Conservation (phyloP, 2,329 filamentous ascomycete genomes). For the Venturia carpophila region DNA sequence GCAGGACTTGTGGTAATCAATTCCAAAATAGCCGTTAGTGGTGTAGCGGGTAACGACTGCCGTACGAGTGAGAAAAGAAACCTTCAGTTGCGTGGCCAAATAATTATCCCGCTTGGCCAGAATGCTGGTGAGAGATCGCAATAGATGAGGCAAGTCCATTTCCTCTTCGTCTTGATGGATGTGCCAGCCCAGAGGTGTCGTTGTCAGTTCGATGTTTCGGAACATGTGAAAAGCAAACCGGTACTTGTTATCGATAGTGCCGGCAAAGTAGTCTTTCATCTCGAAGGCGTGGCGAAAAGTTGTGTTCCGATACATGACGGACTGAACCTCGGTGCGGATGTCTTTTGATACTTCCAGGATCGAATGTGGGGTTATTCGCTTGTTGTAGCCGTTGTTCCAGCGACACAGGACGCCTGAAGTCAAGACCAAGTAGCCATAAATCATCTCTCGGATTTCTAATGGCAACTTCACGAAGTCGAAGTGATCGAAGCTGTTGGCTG, state of each 20-base stretch:
- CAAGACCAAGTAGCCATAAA: not conserved
- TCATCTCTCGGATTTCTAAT: not conserved
- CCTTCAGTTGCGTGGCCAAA: not conserved
- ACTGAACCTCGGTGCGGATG: not conserved
- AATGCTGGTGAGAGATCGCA: not conserved
- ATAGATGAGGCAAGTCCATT: not conserved
- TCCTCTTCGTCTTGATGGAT: not conserved
- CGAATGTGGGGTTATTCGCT: not conserved
- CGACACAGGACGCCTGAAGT: not conserved
- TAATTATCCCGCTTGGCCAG: not conserved
- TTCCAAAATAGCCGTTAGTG: not conserved
- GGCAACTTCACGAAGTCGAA: slow-evolving; percentile 7
- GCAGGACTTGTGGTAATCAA: not conserved
- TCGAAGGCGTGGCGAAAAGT: not conserved
- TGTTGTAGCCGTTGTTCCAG: not conserved
- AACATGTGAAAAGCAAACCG: not conserved
- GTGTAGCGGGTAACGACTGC: not conserved
- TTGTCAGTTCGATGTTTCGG: not conserved
- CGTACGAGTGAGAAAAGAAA: not conserved
- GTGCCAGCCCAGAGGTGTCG: not conserved
- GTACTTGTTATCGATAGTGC: not conserved
- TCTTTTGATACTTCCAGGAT: not conserved
- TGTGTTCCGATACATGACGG: not conserved
- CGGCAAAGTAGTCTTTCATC: not conserved
- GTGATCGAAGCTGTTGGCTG: not conserved